Evolutionary conservation across 768 basidiomycete genomes (phyloP).

Genomic region (Lactifluus rugatus): DNA sequence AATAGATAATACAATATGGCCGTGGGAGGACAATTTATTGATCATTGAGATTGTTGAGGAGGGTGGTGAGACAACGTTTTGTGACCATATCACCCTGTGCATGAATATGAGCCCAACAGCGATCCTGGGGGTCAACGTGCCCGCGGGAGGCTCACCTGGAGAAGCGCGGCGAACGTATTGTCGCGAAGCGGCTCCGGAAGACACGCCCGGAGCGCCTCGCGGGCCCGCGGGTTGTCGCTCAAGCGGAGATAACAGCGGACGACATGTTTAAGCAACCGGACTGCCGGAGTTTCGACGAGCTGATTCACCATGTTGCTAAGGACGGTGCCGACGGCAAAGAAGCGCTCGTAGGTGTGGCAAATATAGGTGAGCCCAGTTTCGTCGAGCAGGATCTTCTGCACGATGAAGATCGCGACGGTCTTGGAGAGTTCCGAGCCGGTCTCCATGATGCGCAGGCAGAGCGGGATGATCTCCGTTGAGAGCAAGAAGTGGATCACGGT

Average conservation of each 20-base stretch:
- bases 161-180: slow-evolving; percentile 80
- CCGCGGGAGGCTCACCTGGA: slow-evolving; percentile 57
- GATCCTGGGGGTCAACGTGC: neutral
- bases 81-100: slow-evolving; percentile 96
- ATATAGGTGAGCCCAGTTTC: slow-evolving; percentile 98
- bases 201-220: slow-evolving; percentile 92
- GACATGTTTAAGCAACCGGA: slow-evolving; percentile 92
- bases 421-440: slow-evolving; percentile 97
- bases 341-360: slow-evolving; percentile 99
- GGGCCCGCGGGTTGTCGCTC: slow-evolving; percentile 91
- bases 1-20: slow-evolving; percentile 6
- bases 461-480: slow-evolving; percentile 98
- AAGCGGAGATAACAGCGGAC: slow-evolving; percentile 93
- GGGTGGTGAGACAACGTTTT: slow-evolving; percentile 83
- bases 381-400: slow-evolving; percentile 94
- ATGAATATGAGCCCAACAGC: neutral
- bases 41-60: slow-evolving; percentile 81
- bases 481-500: slow-evolving; percentile 98
- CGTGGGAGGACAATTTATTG: slow-evolving; percentile 7
- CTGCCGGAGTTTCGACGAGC: slow-evolving; percentile 95
- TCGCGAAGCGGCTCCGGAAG: slow-evolving; percentile 92
- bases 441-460: slow-evolving; percentile 99
- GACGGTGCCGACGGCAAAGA: slow-evolving; percentile 98
- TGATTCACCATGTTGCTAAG: slow-evolving; percentile 98
- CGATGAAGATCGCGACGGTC: slow-evolving; percentile 99